Conservation (phyloP, 768 basidiomycete species). For the Trametes meyenii region DNA sequence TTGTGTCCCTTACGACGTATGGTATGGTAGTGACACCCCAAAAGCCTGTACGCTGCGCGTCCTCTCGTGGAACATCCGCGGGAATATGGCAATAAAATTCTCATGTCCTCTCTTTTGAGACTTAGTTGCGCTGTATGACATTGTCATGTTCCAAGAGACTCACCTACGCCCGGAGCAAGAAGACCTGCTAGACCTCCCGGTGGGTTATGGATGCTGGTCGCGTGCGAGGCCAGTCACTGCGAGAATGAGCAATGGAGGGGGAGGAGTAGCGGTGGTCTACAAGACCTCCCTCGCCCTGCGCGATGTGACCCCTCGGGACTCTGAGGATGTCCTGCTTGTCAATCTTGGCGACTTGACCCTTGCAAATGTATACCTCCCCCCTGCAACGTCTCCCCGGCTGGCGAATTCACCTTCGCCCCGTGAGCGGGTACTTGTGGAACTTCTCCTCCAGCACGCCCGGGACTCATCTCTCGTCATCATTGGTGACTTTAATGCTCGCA, state of each 20-base stretch:
- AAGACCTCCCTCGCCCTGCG: background rate
- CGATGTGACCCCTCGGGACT: background rate
- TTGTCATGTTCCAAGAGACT: background rate
- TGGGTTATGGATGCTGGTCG: background rate
- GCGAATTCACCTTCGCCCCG: background rate
- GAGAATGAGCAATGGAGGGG: background rate
- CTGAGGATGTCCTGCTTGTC: background rate
- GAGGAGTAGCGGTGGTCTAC: background rate
- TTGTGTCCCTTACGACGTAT: no score
- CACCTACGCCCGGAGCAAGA: background rate
- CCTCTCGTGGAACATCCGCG: background rate
- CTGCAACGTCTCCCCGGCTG: background rate
- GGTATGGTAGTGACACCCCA: background rate
- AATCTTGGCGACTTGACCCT: background rate
- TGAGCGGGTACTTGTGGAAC: background rate
- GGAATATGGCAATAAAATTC: background rate
- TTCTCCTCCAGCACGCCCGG: background rate
- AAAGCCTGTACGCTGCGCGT: background rate
- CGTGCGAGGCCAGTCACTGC: background rate
- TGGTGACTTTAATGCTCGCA: background rate
- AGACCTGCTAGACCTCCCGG: background rate
- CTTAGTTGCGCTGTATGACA: background rate
- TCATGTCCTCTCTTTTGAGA: background rate
- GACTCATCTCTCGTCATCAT: background rate
- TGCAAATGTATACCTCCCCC: background rate